Evolutionary conservation across 768 basidiomycete genomes (phyloP), one percentile per base, ranked within the genome.

Genomic region (Termitomyces sp.): DNA sequence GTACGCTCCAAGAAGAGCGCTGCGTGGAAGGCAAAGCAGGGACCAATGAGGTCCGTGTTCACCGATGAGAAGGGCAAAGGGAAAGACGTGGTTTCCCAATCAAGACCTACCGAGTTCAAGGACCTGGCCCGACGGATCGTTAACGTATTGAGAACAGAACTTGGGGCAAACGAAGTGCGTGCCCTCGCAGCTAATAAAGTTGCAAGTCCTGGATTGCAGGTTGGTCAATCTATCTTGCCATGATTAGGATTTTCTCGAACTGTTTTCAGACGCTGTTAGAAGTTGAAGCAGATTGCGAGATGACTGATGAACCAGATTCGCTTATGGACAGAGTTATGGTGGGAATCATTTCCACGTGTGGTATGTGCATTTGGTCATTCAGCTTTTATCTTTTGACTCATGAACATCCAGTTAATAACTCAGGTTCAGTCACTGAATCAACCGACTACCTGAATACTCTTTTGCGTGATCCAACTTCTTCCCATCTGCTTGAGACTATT

Each of bases 401-500:
- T 34, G 27, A 59, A 53, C 49, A 46, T 55, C n/a, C 56, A 85
- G 84, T 72, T 32, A 65, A 76, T 3, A 67, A 78, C 55, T 59
- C 76, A 2, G 57, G 65, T 3, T 60, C 63, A 14, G 64, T 65
- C 2, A 68, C 78, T 6, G 82, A 86, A 59, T 74, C 81, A 12
- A 88, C 88, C 0, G 90, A 94, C 67, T 98, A 88, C 69, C 74
- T 97, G 52, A 81, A 82, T 10, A 90, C 90, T 1, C 79, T 97
- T 13, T 78, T 97, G 18, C 83, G 92, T 49, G 92, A 95, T 65
- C 82, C 87, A 2, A 92, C 92, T 3, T 89, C 94, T 0, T 96
- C 95, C 0, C 93, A 95, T 66, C 78, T 96, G 2, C 78, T 94
- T n/a, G 94, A 98, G 69, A 84, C 85, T 1, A 75, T 96, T 32